Evolutionary conservation across 2,329 filamentous ascomycete genomes (phyloP).

Genomic region (Colletotrichum ledebouriae): DNA sequence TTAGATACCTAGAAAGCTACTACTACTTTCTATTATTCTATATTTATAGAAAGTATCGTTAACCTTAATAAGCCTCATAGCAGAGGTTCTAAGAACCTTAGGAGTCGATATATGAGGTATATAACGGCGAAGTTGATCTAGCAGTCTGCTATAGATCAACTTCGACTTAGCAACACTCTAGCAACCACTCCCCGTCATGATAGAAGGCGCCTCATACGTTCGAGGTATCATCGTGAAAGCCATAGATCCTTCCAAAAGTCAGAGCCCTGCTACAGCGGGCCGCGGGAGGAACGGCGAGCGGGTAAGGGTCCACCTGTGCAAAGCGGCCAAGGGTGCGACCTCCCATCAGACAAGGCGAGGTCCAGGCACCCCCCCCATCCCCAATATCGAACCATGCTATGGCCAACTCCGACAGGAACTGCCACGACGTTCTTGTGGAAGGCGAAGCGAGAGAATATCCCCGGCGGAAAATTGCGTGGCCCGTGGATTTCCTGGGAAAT

Average conservation of each 20-base stretch:
- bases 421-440: neutral
- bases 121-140: too few species aligned
- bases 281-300: slow-evolving; percentile 26
- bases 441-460: neutral
- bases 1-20: too few species aligned
- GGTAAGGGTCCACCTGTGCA: slow-evolving; percentile 24
- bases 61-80: too few species aligned
- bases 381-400: slow-evolving; percentile 27
- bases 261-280: slow-evolving; percentile 10
- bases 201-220: too few species aligned
- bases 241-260: neutral
- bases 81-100: too few species aligned
- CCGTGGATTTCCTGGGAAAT: neutral
- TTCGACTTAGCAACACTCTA: too few species aligned
- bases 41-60: too few species aligned
- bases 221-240: too few species aligned
- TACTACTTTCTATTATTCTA: too few species aligned
- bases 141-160: too few species aligned
- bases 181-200: too few species aligned
- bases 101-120: too few species aligned
- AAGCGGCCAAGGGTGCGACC: slow-evolving; percentile 3
- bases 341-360: slow-evolving; percentile 9
- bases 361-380: slow-evolving; percentile 5
- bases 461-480: slow-evolving; percentile 1
- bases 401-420: slow-evolving; percentile 18